A percentile compares a stretch with the other conserved stretches of the same genome.
phyloP scores from a whole-genome alignment of 1,284 basidiomycete genomes.

The Polyporus tsugae region DNA sequence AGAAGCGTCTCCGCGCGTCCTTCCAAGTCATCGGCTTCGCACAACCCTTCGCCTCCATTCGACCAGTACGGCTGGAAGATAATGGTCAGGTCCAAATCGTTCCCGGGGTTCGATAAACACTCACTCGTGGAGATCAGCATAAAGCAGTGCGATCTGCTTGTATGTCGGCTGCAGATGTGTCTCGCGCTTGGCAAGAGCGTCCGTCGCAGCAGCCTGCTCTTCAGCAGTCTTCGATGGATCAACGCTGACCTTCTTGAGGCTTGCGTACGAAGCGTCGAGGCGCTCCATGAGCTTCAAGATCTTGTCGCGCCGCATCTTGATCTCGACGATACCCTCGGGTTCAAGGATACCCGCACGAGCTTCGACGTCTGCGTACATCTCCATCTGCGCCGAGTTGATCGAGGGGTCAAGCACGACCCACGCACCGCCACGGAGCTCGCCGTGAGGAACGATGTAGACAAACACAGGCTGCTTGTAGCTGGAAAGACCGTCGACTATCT shows the following conservation, averaged over 20 bases:
- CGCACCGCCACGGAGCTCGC: constrained; percentile 98
- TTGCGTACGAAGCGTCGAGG: constrained; percentile 86
- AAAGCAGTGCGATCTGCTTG: constrained; percentile 93
- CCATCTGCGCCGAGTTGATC: constrained; percentile 97
- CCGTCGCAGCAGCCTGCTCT: constrained; percentile 75
- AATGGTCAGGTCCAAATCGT: neutral
- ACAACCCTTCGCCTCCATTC: constrained; percentile 98
- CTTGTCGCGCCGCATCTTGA: constrained; percentile 93
- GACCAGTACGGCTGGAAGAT: constrained; percentile 81
- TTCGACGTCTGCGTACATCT: constrained; percentile 98
- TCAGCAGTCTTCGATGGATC: constrained; percentile 76
- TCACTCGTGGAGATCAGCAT: constrained; percentile 96
- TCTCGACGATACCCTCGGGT: constrained; percentile 97
- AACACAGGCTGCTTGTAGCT: constrained; percentile 99
- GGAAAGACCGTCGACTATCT: constrained; percentile 98
- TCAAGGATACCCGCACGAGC: constrained; percentile 97
- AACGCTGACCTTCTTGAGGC: constrained; percentile 83
- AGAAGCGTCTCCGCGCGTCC: constrained; percentile 92
- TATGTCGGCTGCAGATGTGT: constrained; percentile 89
- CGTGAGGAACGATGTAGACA: constrained; percentile 98
- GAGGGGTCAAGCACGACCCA: constrained; percentile 99
- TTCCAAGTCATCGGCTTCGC: constrained; percentile 88
- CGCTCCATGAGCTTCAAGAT: constrained; percentile 93
- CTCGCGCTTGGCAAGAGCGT: constrained; percentile 82
- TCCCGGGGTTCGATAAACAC: constrained; percentile 41